phyloP scores from a whole-genome alignment of 2,329 filamentous ascomycete species.

The Botrytis paeoniae region DNA sequence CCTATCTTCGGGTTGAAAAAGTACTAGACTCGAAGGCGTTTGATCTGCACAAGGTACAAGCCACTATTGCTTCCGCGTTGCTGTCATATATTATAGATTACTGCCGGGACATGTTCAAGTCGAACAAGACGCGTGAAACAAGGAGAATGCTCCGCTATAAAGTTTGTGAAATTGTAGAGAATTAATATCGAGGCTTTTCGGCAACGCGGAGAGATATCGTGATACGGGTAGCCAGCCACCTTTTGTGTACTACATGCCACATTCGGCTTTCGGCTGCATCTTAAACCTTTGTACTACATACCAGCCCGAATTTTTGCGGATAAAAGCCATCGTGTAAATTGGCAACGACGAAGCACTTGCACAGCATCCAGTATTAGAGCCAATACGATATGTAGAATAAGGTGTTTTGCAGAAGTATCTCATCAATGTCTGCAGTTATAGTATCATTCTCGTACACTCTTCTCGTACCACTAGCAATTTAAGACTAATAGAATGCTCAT shows the following conservation, averaged over 20 bases:
- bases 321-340: background rate
- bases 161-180: background rate
- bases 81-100: background rate
- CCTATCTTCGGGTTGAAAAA: background rate
- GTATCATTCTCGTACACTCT: background rate
- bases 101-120: background rate
- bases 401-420: background rate
- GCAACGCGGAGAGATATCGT: background rate
- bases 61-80: background rate
- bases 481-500: background rate
- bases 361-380: background rate
- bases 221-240: background rate
- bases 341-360: background rate
- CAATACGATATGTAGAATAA: background rate
- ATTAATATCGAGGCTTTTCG: background rate
- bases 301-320: background rate
- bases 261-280: background rate
- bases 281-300: background rate
- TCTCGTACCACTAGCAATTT: background rate
- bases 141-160: background rate
- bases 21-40: background rate
- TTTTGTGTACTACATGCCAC: background rate
- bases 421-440: background rate
- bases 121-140: background rate
- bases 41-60: background rate